A percentile compares a stretch with the other conserved stretches of the same genome.
Conservation (phyloP, 2,329 filamentous ascomycete species). For the Lachnellula suecica region DNA sequence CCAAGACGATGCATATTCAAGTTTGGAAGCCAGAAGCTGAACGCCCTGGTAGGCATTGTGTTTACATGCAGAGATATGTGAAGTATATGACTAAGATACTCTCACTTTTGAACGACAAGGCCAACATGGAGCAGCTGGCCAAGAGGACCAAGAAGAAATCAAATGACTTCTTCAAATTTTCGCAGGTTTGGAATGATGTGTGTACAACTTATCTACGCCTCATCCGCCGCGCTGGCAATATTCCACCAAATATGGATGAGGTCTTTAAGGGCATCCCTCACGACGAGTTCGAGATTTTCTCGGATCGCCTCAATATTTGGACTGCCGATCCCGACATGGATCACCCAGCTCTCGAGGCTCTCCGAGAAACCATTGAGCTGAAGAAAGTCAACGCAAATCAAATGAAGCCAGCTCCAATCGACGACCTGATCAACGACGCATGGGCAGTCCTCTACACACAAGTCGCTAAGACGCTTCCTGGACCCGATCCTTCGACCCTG, state of each 20-base stretch:
- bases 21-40: conserved; percentile 75
- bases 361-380: conserved; percentile 66
- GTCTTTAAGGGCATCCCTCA: conserved; percentile 63
- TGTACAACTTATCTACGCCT: conserved; percentile 39
- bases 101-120: conserved; percentile 59
- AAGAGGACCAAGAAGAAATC: conserved; percentile 63
- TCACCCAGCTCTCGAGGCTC: conserved; percentile 55
- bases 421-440: conserved; percentile 90
- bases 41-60: conserved; percentile 68
- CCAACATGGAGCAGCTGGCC: conserved; percentile 61
- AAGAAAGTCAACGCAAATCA: conserved; percentile 82
- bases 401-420: conserved; percentile 82
- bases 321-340: conserved; percentile 47
- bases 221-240: conserved; percentile 54
- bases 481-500: conserved; percentile 34
- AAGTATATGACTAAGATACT: conserved; percentile 64
- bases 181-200: conserved; percentile 26
- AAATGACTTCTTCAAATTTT: conserved; percentile 44
- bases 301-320: conserved; percentile 59
- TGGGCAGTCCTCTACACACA: conserved; percentile 77
- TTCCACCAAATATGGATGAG: conserved; percentile 63
- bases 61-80: conserved; percentile 71
- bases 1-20: conserved; percentile 71
- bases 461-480: conserved; percentile 58
- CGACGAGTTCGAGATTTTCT: conserved; percentile 63